These are phyloP conservation scores for Diddensiella caesifluorescens DNA, from an alignment of 805 yeast species.

Conservation along the genomic window DNA sequence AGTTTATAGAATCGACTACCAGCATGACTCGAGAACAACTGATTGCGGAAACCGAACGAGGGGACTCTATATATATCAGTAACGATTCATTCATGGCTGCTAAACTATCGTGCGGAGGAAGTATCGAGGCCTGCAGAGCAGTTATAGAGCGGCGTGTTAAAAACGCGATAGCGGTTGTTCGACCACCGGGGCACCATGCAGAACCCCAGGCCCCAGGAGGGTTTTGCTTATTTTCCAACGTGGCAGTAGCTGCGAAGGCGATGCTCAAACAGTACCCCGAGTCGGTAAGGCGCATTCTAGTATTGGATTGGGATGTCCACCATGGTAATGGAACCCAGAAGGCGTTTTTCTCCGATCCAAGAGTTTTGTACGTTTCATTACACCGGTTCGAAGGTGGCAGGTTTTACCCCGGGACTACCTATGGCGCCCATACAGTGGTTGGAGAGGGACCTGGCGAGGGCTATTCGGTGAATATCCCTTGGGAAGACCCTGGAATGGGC, in stretches of 20 bases:
- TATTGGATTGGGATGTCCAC: constrained; percentile 97
- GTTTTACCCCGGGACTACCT: constrained; percentile 90
- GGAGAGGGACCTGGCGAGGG: constrained; percentile 91
- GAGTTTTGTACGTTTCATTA: constrained; percentile 83
- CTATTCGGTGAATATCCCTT: constrained; percentile 82
- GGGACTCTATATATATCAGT: constrained; percentile 93
- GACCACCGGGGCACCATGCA: constrained; percentile 99
- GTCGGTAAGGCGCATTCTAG: constrained; percentile 72
- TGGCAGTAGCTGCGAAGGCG: constrained; percentile 91
- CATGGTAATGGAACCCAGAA: constrained; percentile 99
- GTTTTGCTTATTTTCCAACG: constrained; percentile 91
- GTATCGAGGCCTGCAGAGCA: constrained; percentile 92
- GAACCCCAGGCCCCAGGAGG: constrained; percentile 98
- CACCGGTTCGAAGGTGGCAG: constrained; percentile 90
- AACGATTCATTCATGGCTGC: constrained; percentile 86
- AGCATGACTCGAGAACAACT: constrained; percentile 72
- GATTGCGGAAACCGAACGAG: constrained; percentile 76
- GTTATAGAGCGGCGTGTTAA: constrained; percentile 90
- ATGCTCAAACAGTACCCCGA: constrained; percentile 82
- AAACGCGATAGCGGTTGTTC: constrained; percentile 87
- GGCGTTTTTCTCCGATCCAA: constrained; percentile 81
- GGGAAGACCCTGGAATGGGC: constrained; percentile 87
- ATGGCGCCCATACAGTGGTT: constrained; percentile 72
- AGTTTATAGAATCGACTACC: constrained; percentile 68
- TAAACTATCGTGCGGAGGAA: constrained; percentile 90